Percentiles rank a stretch among this genome's conserved stretches.
These are phyloP conservation scores for Fusarium buharicum DNA, from an alignment of 2,329 filamentous ascomycete genomes.

Conservation along the genomic window DNA sequence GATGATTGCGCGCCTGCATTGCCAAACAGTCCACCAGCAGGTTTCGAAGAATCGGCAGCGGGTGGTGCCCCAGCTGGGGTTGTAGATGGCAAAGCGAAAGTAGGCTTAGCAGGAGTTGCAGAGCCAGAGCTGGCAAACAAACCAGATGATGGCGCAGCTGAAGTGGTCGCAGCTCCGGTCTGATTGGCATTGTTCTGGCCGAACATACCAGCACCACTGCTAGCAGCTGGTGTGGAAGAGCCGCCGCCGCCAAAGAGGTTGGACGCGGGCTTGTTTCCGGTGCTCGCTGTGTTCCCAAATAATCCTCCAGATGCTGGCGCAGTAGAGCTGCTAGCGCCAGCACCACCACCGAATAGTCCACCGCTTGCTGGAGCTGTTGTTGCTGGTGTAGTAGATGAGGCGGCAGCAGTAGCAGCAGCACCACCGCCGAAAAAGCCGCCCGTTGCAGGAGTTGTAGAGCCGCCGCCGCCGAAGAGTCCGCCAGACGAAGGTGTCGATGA, in stretches of 20 bases:
- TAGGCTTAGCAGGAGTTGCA: slow-evolving; percentile 58
- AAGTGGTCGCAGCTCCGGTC: slow-evolving; percentile 35
- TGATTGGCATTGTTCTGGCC: slow-evolving; percentile 44
- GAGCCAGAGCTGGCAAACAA: slow-evolving; percentile 49
- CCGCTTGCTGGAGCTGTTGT: slow-evolving; percentile 40
- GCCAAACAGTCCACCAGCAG: slow-evolving; percentile 42
- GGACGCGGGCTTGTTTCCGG: slow-evolving; percentile 34
- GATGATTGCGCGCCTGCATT: slow-evolving; percentile 36
- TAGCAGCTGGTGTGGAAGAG: slow-evolving; percentile 40
- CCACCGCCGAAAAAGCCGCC: slow-evolving; percentile 41
- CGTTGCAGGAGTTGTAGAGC: slow-evolving; percentile 42
- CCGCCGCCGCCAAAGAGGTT: slow-evolving; percentile 46
- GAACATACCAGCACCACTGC: slow-evolving; percentile 35
- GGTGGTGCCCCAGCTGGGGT: slow-evolving; percentile 68
- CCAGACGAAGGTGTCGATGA: slow-evolving; percentile 32
- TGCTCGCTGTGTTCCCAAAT: slow-evolving; percentile 47
- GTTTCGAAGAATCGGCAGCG: slow-evolving; percentile 49
- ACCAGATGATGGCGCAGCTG: slow-evolving; percentile 44
- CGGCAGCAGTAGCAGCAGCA: neutral
- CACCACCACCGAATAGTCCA: slow-evolving; percentile 40
- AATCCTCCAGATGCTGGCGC: slow-evolving; percentile 46
- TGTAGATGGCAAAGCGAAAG: slow-evolving; percentile 61
- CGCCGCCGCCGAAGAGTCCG: slow-evolving; percentile 42
- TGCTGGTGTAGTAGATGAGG: slow-evolving; percentile 44
- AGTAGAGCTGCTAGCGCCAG: slow-evolving; percentile 41